Evolutionary conservation across 768 basidiomycete genomes (phyloP), one percentile per base, ranked within the genome.

Genomic region (Paxillus involutus): DNA sequence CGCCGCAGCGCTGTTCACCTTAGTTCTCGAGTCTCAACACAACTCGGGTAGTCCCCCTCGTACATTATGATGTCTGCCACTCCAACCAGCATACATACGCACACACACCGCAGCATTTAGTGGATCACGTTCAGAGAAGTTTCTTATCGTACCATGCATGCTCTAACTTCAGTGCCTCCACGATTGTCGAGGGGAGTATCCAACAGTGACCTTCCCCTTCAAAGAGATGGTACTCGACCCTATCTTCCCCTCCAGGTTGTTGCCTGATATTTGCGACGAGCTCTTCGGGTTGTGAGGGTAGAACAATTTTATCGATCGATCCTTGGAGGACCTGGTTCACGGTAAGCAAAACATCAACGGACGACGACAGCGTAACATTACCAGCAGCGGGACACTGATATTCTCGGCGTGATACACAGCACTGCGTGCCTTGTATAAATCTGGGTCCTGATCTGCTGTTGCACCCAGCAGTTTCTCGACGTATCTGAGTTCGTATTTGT

Each of bases 401-500:
- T 78, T 79, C 4, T 80, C 76, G 0, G 83, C 83, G 52, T 83
- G 77, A 56, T 75, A 69, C 12, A 88, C 64, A 0, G 88, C 85
- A 4, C 84, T 86, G n/a, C 86, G 73, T 39, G 77, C 76, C 29
- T 70, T 65, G 60, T 81, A 84, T 9, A 82, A 70, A 26, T 83
- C 71, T 0, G 82, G 80, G n/a, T 80, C 67, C 53, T 83, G 72
- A 7, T 71, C 66, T 6, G 60, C 61, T 2, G 76, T 73, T 1
- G 82, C 82, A 1, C 88, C 88, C 4, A 88, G 56, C 9, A 90
- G 75, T 59, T 79, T 80, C 50, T 75, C 72, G 55, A 82, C 60
- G 66, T 85, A 85, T 37, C 69, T 71, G n/a, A 75, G 77, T 66
- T 85, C 83, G 52, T 84, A 85, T 67, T 86, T 91, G 70, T 89